These are phyloP conservation scores for Dissophora globulifera DNA, from an alignment of 192 early-diverging fungal genomes.

Conservation along the genomic window DNA sequence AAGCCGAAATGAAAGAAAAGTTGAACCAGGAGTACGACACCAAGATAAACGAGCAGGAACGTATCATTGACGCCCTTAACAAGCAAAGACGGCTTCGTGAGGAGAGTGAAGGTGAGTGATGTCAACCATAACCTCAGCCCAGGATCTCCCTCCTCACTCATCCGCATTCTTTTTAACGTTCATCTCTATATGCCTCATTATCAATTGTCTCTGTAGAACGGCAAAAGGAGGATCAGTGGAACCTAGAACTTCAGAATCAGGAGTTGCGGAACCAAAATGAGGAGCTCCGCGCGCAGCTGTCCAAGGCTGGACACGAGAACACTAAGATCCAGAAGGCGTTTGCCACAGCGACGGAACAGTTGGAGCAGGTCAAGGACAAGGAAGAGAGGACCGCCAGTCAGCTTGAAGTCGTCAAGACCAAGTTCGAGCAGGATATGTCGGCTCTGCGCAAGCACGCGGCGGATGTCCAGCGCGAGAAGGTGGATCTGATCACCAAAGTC, in stretches of 20 bases:
- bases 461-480: slow-evolving; percentile 70
- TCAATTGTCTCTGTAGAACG: too few species aligned
- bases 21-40: slow-evolving; percentile 57
- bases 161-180: too few species aligned
- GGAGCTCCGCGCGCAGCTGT: slow-evolving; percentile 58
- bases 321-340: slow-evolving; percentile 66
- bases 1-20: slow-evolving; percentile 48
- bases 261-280: slow-evolving; percentile 54
- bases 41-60: slow-evolving; percentile 64
- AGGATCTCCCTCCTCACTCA: too few species aligned
- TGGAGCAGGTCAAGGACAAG: slow-evolving; percentile 67
- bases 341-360: slow-evolving; percentile 61
- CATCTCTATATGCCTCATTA: too few species aligned
- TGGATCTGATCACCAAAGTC: slow-evolving; percentile 61
- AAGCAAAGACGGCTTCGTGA: slow-evolving; percentile 63
- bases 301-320: slow-evolving; percentile 62
- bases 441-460: slow-evolving; percentile 63
- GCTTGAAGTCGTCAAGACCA: slow-evolving; percentile 61
- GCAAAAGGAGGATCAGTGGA: slow-evolving; percentile 67
- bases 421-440: slow-evolving; percentile 73
- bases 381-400: slow-evolving; percentile 58
- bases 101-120: slow-evolving; percentile 71
- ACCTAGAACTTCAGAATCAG: slow-evolving; percentile 63
- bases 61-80: slow-evolving; percentile 57
- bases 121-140: too few species aligned